Evolutionary conservation across 2,329 filamentous ascomycete species (phyloP).

Genomic region (Aspergillus amoenus): DNA sequence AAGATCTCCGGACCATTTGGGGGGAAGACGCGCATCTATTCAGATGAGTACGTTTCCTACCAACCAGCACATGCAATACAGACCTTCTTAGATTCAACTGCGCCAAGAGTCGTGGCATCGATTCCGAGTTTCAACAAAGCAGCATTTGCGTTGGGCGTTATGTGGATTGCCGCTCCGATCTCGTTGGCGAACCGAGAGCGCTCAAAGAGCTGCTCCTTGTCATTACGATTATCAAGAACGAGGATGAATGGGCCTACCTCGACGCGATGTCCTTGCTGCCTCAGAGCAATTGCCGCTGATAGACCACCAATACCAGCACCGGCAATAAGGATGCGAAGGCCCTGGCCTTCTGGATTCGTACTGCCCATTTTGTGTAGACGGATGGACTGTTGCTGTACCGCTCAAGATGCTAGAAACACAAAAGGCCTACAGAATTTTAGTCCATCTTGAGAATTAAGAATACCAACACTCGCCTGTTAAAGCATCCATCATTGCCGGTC

Average conservation of each 20-base stretch:
- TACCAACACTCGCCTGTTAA: too few relatives aligned
- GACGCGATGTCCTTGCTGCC: conserved; percentile 54
- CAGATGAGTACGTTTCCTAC: too few relatives aligned
- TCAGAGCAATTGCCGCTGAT: conserved; percentile 47
- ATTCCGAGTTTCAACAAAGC: conserved; percentile 51
- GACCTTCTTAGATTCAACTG: conserved; percentile 33
- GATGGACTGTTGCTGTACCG: not conserved
- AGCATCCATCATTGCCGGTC: not conserved
- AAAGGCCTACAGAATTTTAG: too few relatives aligned
- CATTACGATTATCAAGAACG: too few relatives aligned
- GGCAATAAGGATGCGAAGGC: conserved; percentile 31
- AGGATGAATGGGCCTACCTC: conserved; percentile 14
- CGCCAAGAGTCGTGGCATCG: conserved; percentile 40
- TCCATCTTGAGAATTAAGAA: too few relatives aligned
- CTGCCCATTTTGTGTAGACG: conserved; percentile 18
- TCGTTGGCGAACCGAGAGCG: conserved; percentile 58
- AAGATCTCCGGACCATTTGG: conserved; percentile 33
- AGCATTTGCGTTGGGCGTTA: conserved; percentile 62
- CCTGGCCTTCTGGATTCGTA: conserved; percentile 11
- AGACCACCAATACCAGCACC: conserved; percentile 38
- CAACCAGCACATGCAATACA: not conserved
- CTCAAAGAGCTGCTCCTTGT: conserved; percentile 49
- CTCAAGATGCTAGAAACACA: too few relatives aligned
- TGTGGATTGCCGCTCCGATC: conserved; percentile 61
- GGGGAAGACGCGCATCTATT: conserved; percentile 37